phyloP scores from a whole-genome alignment of 768 basidiomycete species.

The Termitomyces sp. region DNA sequence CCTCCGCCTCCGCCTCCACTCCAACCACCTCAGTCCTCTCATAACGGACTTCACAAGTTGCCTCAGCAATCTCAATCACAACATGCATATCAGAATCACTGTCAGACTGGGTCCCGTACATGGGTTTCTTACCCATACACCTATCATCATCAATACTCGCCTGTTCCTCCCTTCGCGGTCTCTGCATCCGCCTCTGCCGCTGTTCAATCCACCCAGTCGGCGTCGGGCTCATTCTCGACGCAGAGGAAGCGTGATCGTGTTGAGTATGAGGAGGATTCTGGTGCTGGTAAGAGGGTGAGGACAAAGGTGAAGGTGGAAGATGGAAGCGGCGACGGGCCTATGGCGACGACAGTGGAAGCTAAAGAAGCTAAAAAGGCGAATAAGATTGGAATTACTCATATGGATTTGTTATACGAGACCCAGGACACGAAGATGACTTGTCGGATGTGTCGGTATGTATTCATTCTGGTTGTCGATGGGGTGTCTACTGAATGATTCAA shows the following conservation, averaged over 20 bases:
- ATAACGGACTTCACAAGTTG: not conserved
- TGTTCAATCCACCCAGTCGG: not conserved
- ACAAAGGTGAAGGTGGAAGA: not conserved
- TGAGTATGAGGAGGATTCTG: not conserved
- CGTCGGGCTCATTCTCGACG: not conserved
- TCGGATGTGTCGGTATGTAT: conserved; percentile 25
- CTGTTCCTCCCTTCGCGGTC: not conserved
- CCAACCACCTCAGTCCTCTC: not conserved
- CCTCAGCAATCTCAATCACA: not conserved
- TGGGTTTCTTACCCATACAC: not conserved
- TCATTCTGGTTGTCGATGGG: not conserved
- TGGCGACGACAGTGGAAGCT: not conserved
- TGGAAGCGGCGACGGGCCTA: not conserved
- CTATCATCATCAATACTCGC: not conserved
- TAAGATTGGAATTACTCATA: conserved; percentile 26
- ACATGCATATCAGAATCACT: not conserved
- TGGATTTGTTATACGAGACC: conserved; percentile 26
- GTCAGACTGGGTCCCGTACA: not conserved
- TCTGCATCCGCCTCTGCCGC: not conserved
- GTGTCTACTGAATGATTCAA: not conserved
- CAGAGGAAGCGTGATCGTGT: conserved; percentile 1
- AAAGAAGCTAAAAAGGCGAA: conserved; percentile 2
- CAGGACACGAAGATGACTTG: conserved; percentile 19
- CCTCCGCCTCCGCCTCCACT: not conserved
- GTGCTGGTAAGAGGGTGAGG: not conserved